Base-by-base conservation (phyloP, 352 stramenopile genomes). In the Phytophthora ramorum region DNA sequence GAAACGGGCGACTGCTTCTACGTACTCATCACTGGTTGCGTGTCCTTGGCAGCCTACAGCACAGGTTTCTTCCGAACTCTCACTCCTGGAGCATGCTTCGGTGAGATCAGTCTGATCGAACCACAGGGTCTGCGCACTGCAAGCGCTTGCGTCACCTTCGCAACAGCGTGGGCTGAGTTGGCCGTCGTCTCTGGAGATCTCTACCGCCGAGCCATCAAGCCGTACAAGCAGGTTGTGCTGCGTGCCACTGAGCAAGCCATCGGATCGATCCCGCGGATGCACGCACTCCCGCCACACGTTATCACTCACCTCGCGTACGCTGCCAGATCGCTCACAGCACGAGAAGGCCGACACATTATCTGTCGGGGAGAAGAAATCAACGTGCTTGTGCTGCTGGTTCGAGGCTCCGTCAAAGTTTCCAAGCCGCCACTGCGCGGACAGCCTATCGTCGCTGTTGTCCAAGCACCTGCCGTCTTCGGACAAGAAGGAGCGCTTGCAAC, bases 1-100 rank as follows among this genome's bases (percentile, higher is more conserved):
- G 83, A 93, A 58, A 28, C 81, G 0, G 85, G 83, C 17, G 83
- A 92, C 50, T 69, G 73, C 46, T 93, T 92, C 55, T 93, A 91
- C 66, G 79, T 93, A 37, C 43, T 93, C 37, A 78, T 93, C 50
- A 87, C 71, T 28, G 85, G 85, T 17, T 83, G 76, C 47, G 69
- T 93, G 8, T 79, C 73, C 14, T 70, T 93, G 26, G 79, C 85
- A n/a, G 83, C 81, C 0, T 90, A 83, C 48, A 81, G 79, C 53
- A 87, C 81, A 34, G 85, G 85, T 14, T 84, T 81, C 65, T 92
- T 93, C 53, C 68, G 79, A 7, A 91, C 81, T 17, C 80, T 93
- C 71, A 84, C 73, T 1, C 79, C 81, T 0, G 85, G 85, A 1
- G 66, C 69, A 26, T 90, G 83, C 57, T 93, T 93, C 49, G 85